Percentiles rank a stretch among this genome's conserved stretches.
Evolutionary conservation across 1,284 basidiomycete species (phyloP).

Genomic region (Heterobasidion occidentale): DNA sequence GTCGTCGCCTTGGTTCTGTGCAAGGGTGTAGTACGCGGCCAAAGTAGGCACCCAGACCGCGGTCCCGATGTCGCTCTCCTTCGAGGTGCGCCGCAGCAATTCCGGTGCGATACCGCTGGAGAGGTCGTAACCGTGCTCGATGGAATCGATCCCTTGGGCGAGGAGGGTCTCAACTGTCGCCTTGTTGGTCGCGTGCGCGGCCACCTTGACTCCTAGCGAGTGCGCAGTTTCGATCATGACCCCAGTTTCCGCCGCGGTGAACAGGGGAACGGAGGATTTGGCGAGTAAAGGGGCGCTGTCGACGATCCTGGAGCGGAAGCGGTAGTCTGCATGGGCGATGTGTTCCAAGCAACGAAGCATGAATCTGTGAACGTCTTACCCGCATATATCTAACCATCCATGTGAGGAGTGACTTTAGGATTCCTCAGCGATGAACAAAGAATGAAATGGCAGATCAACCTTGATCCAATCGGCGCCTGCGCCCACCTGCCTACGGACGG

Average conservation of each 20-base stretch:
- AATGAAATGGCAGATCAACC: constrained; percentile 19
- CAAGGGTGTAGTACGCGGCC: constrained; percentile 35
- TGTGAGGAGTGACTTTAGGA: neutral
- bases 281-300: constrained; percentile 30
- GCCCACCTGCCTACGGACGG: constrained; percentile 54
- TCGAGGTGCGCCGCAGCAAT: neutral
- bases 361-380: constrained; percentile 22
- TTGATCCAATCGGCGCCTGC: constrained; percentile 66
- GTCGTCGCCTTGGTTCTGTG: constrained; percentile 9
- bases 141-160: constrained; percentile 30
- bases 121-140: constrained; percentile 39
- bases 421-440: neutral
- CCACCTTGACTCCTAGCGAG: constrained; percentile 47
- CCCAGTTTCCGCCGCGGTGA: constrained; percentile 38
- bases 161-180: constrained; percentile 25
- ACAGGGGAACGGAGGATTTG: constrained; percentile 31
- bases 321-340: constrained; percentile 37
- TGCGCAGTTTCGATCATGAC: constrained; percentile 47
- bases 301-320: constrained; percentile 34
- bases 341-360: neutral
- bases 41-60: constrained; percentile 57
- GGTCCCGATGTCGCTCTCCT: neutral
- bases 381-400: constrained; percentile 36
- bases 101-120: constrained; percentile 22
- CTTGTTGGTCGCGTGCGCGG: constrained; percentile 42